Conservation (phyloP, 1,284 basidiomycete species). For the Cutaneotrichosporon dermatis region DNA sequence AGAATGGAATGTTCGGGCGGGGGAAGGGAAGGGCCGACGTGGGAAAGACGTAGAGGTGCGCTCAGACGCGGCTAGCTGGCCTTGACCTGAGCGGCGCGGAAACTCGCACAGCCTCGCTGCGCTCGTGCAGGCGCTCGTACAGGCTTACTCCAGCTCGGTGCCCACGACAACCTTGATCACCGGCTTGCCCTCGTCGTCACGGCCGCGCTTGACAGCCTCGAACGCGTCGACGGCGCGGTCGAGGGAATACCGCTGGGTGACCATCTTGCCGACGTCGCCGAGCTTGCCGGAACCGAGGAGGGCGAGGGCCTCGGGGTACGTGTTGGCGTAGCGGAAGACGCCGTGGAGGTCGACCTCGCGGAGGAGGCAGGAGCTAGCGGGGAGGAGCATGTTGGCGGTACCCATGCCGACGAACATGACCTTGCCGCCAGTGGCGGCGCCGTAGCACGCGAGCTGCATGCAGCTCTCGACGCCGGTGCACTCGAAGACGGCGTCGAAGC, state of each 20-base stretch:
- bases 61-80: not conserved
- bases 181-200: conserved; percentile 69
- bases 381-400: conserved; percentile 71
- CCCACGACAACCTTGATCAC: conserved; percentile 81
- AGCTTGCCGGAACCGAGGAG: conserved; percentile 65
- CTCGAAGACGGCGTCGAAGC: conserved; percentile 84
- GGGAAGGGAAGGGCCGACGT: not conserved
- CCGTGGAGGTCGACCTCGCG: conserved; percentile 92
- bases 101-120: no score
- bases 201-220: conserved; percentile 68
- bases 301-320: conserved; percentile 74
- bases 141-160: conserved; percentile 11
- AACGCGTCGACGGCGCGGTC: conserved; percentile 67
- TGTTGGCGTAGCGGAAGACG: conserved; percentile 72
- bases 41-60: no score
- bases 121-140: not conserved
- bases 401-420: conserved; percentile 96
- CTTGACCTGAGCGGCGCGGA: not conserved
- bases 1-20: not conserved
- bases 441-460: conserved; percentile 78
- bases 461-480: conserved; percentile 90
- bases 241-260: conserved; percentile 73
- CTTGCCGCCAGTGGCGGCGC: conserved; percentile 63
- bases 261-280: conserved; percentile 64
- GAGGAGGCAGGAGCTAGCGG: conserved; percentile 73